Conservation (phyloP, 2,329 filamentous ascomycete genomes). For the Aspergillus fructus region DNA sequence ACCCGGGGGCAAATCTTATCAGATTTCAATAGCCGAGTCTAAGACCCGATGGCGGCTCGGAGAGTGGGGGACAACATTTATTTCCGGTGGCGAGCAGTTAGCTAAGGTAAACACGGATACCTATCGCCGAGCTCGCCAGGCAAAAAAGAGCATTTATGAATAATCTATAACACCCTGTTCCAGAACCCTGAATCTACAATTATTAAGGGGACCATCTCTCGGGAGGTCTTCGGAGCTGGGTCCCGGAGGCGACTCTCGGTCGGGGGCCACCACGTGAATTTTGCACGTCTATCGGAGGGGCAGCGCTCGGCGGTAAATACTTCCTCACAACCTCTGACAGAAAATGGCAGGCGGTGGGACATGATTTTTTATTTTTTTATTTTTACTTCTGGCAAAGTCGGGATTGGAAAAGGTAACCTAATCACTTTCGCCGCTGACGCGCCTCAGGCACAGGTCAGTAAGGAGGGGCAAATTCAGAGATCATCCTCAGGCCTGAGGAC, state of each 20-base stretch:
- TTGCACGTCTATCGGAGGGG: not conserved
- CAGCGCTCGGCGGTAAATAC: not conserved
- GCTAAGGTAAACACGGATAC: not conserved
- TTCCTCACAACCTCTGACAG: not conserved
- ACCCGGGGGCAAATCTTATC: constrained; percentile 15
- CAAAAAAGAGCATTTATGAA: not conserved
- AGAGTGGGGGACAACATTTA: not conserved
- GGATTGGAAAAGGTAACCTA: not conserved
- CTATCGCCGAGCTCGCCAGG: not conserved
- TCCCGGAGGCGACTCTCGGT: not conserved
- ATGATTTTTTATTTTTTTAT: not conserved
- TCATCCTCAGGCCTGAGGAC: constrained; percentile 5
- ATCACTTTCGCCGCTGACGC: not conserved
- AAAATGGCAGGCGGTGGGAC: not conserved
- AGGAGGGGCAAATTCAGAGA: constrained; percentile 4
- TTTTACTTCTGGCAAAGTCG: not conserved
- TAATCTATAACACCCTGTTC: not conserved
- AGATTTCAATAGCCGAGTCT: constrained; percentile 11
- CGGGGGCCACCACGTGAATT: not conserved
- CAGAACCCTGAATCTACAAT: not conserved
- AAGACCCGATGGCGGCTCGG: constrained; percentile 6
- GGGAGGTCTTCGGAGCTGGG: not conserved
- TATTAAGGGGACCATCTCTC: not conserved
- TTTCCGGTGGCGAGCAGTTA: not conserved
- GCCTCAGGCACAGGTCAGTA: not conserved